phyloP scores from a whole-genome alignment of 2,329 filamentous ascomycete species.

The Penicillium hordei region DNA sequence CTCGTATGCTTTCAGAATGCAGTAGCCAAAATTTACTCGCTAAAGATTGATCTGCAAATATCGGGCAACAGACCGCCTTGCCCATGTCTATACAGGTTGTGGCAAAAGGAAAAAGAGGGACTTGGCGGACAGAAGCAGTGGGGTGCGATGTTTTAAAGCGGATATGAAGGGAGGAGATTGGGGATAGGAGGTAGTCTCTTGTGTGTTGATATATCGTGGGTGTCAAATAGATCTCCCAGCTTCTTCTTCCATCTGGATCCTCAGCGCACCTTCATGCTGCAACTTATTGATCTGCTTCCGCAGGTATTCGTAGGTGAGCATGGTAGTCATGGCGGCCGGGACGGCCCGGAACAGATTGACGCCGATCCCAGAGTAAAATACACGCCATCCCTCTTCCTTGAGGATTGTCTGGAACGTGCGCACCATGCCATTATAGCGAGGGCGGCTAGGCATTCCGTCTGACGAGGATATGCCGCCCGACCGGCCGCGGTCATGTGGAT shows the following conservation, averaged over 20 bases:
- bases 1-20: slow-evolving; percentile 15
- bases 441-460: slow-evolving; percentile 57
- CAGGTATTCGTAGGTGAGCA: slow-evolving; percentile 91
- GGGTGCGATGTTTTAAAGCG: neutral
- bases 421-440: slow-evolving; percentile 72
- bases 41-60: slow-evolving; percentile 16
- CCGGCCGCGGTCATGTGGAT: slow-evolving; percentile 47
- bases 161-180: neutral
- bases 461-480: slow-evolving; percentile 49
- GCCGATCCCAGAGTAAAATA: slow-evolving; percentile 95
- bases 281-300: slow-evolving; percentile 54
- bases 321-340: slow-evolving; percentile 92
- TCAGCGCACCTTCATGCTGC: slow-evolving; percentile 52
- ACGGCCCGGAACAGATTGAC: slow-evolving; percentile 97
- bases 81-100: slow-evolving; percentile 23
- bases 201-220: slow-evolving; percentile 8
- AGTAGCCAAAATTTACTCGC: slow-evolving; percentile 17
- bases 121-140: slow-evolving; percentile 1
- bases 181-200: neutral
- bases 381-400: slow-evolving; percentile 88
- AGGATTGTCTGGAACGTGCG: slow-evolving; percentile 83
- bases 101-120: slow-evolving; percentile 2
- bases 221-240: slow-evolving; percentile 23
- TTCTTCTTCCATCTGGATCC: slow-evolving; percentile 26
- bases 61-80: slow-evolving; percentile 3